Conservation (phyloP, 306 rosid species). For the Benincasa hispida region DNA sequence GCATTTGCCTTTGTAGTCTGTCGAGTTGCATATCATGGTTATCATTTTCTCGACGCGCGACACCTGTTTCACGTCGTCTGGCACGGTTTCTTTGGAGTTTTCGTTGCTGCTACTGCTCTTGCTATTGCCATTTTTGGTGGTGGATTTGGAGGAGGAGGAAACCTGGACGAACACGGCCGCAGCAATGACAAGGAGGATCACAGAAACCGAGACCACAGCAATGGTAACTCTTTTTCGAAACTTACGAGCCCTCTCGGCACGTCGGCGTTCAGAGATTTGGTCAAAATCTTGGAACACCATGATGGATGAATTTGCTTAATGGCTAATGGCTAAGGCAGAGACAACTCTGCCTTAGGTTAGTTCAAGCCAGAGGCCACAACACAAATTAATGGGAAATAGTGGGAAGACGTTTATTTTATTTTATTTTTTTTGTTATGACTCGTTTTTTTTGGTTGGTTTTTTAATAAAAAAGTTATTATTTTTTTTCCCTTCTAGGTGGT, state of each 20-base stretch:
- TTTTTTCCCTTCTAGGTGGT: neutral
- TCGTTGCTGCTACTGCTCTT: neutral
- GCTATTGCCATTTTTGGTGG: neutral
- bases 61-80: neutral
- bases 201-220: constrained; percentile 18
- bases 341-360: constrained; percentile 59
- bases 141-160: constrained; percentile 8
- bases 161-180: neutral
- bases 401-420: neutral
- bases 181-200: constrained; percentile 22
- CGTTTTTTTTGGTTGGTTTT: neutral
- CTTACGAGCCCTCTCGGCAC: constrained; percentile 34
- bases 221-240: constrained; percentile 30
- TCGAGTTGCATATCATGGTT: constrained; percentile 26
- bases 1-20: constrained; percentile 47
- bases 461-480: neutral
- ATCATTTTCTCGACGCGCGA: constrained; percentile 15
- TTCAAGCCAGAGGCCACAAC: constrained; percentile 10
- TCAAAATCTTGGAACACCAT: constrained; percentile 94
- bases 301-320: neutral
- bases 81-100: neutral
- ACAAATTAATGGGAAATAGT: neutral
- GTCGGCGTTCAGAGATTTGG: constrained; percentile 50
- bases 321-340: constrained; percentile 70
- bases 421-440: neutral